Evolutionary conservation across 371 early-diverging fungal genomes (phyloP), one percentile per base, ranked within the genome.

Genomic region (Mortierella sp.): DNA sequence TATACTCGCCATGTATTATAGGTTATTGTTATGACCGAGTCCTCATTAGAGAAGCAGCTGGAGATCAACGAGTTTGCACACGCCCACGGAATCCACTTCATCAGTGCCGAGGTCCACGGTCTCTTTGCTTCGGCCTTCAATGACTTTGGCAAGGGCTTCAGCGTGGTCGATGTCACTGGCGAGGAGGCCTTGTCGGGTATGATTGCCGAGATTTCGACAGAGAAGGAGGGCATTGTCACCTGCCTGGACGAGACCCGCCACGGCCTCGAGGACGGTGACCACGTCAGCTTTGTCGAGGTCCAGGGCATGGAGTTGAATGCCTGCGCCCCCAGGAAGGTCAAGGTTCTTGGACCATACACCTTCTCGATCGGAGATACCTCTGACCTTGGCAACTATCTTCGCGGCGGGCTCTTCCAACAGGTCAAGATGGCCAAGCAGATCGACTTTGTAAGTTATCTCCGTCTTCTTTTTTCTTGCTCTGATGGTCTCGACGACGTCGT

Each of bases 221-320:
- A 96, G 37, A 79, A 84, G 26, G 96, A 97, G 66, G 96, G 97
- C 68, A 92, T 97, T 68, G 97, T 99, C 29, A 97, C 98, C 22
- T 97, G 97, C 85, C 87, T 99, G 77, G 99, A 99, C 80, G 97
- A 99, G 77, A 93, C 95, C 22, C 92, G 99, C 53, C 99, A 99
- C 85, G 98, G 98, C 29, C 89, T 99, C 24, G 98, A 97, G 82
- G 99, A 98, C 85, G 99, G 99, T 9, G 98, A 98, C 81, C 92
- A 90, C 85, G 99, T 99, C 45, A 96, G 96, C 5, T 99, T 99
- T 84, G 89, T 90, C 34, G 99, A 99, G 83, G 86, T 99, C 24
- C 87, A 95, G 85, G 99, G 99, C 39, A 98, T 98, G 97, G 89
- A 88, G 48, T 88, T 98, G 68, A 98, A 99, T 75, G 92, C 88